A percentile compares a stretch with the other conserved stretches of the same genome.
Evolutionary conservation across 2,329 filamentous ascomycete genomes (phyloP).

Genomic region (Alternaria incomplexa): DNA sequence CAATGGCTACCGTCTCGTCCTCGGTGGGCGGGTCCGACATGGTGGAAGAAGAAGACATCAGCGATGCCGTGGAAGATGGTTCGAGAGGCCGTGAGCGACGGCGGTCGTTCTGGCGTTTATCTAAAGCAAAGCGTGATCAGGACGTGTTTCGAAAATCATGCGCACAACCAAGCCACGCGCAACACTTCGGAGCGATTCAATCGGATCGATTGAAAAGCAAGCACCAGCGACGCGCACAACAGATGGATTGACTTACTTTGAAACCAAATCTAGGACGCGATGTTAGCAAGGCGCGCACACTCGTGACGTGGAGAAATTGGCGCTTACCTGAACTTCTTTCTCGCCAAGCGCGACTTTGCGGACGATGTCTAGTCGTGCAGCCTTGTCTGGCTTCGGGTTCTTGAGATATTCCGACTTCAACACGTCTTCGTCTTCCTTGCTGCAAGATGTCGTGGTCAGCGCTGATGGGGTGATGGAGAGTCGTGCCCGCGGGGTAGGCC

Average conservation of each 20-base stretch:
- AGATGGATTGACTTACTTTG: conserved; percentile 55
- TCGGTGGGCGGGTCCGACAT: conserved; percentile 45
- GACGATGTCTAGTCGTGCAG: conserved; percentile 82
- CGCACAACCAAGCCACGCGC: background rate
- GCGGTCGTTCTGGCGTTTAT: conserved; percentile 85
- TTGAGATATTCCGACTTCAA: conserved; percentile 83
- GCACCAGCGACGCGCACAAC: background rate
- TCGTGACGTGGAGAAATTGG: conserved; percentile 32
- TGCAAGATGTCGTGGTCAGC: conserved; percentile 38
- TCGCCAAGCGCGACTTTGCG: conserved; percentile 86
- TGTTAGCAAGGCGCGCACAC: conserved; percentile 40
- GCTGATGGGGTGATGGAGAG: conserved; percentile 29
- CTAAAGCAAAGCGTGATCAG: conserved; percentile 13
- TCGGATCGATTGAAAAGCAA: background rate
- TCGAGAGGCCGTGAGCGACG: conserved; percentile 81
- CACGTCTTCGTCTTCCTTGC: conserved; percentile 79
- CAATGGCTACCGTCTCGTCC: conserved; percentile 28
- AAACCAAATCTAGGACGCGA: conserved; percentile 82
- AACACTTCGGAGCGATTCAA: background rate
- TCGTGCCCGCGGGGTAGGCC: conserved; percentile 24
- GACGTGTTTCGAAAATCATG: conserved; percentile 7
- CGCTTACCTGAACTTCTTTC: conserved; percentile 91
- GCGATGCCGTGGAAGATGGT: conserved; percentile 37
- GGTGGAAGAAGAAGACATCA: conserved; percentile 46
- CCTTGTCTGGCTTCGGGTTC: conserved; percentile 92